Conservation (phyloP, 2,329 filamentous ascomycete species). For the Fusarium oxysporum region DNA sequence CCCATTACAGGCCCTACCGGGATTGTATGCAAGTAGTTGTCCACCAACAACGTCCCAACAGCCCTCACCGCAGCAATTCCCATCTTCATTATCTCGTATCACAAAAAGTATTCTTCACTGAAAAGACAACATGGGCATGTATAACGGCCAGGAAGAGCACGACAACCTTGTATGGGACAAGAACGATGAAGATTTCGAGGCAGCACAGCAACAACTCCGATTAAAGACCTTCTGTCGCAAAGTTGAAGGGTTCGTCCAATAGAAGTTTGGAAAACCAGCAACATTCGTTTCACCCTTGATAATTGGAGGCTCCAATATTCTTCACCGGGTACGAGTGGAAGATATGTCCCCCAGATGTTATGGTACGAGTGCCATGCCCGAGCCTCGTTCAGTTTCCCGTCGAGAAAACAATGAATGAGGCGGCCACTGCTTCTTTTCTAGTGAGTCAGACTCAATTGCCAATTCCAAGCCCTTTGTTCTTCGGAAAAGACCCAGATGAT, state of each 20-base stretch:
- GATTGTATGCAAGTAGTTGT: background rate
- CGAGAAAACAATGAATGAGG: constrained; percentile 28
- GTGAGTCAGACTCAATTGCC: constrained; percentile 6
- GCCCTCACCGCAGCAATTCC: background rate
- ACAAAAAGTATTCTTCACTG: no score
- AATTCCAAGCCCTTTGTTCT: constrained; percentile 8
- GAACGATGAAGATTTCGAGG: constrained; percentile 11
- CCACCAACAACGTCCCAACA: background rate
- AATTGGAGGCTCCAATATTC: background rate
- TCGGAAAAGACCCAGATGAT: constrained; percentile 26
- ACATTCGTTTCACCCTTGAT: constrained; percentile 5
- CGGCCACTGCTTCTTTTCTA: constrained; percentile 16
- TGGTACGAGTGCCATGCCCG: constrained; percentile 8
- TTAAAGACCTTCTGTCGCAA: background rate
- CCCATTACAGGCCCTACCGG: background rate
- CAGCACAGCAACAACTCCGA: background rate
- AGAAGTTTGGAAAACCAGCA: background rate
- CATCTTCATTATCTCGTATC: background rate
- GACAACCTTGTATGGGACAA: constrained; percentile 30
- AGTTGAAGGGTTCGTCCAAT: background rate
- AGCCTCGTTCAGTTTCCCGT: constrained; percentile 1
- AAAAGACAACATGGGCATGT: background rate
- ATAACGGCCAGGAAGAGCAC: constrained; percentile 23
- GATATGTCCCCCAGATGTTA: background rate
- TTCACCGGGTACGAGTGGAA: background rate